Conservation (phyloP, 2,329 filamentous ascomycete genomes). For the Aspergillus tubingensis region DNA sequence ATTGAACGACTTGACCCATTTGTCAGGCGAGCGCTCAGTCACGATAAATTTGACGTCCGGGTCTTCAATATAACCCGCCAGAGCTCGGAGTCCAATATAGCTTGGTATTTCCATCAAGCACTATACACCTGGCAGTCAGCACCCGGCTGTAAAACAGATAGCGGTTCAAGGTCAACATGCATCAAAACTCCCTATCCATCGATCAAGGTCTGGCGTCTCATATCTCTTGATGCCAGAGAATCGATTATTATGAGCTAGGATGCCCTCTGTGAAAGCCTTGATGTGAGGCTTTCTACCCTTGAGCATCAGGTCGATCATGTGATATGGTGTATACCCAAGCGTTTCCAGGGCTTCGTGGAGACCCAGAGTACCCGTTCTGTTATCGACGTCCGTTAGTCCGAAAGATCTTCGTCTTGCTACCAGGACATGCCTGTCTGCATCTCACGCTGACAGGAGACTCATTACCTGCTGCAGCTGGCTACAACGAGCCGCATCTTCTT, state of each 20-base stretch:
- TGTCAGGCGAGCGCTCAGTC: slow-evolving; percentile 24
- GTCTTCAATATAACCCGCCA: slow-evolving; percentile 23
- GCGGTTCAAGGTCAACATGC: slow-evolving; percentile 19
- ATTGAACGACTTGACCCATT: slow-evolving; percentile 26
- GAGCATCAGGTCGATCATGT: slow-evolving; percentile 21
- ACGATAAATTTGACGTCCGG: slow-evolving; percentile 30
- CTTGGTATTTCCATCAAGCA: slow-evolving; percentile 27
- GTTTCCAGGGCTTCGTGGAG: slow-evolving; percentile 26
- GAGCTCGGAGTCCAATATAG: slow-evolving; percentile 19
- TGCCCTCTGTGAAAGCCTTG: slow-evolving; percentile 19
- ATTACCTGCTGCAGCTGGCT: slow-evolving; percentile 26
- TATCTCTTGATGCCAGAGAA: slow-evolving; percentile 21
- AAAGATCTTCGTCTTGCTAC: too few species aligned
- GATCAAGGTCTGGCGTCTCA: slow-evolving; percentile 19
- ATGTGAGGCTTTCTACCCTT: slow-evolving; percentile 18
- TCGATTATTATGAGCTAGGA: slow-evolving; percentile 22
- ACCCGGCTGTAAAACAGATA: too few species aligned
- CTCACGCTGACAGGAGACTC: too few species aligned
- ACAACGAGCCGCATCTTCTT: slow-evolving; percentile 26
- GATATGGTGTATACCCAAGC: slow-evolving; percentile 27
- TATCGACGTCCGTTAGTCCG: too few species aligned
- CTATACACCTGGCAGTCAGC: slow-evolving; percentile 1
- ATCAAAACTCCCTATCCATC: slow-evolving; percentile 24
- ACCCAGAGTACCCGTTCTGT: slow-evolving; percentile 27
- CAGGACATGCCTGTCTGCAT: too few species aligned